A percentile compares a stretch with the other conserved stretches of the same genome.
phyloP scores from a whole-genome alignment of 805 yeast genomes.

The Saccharomyces kudriavzevii region DNA sequence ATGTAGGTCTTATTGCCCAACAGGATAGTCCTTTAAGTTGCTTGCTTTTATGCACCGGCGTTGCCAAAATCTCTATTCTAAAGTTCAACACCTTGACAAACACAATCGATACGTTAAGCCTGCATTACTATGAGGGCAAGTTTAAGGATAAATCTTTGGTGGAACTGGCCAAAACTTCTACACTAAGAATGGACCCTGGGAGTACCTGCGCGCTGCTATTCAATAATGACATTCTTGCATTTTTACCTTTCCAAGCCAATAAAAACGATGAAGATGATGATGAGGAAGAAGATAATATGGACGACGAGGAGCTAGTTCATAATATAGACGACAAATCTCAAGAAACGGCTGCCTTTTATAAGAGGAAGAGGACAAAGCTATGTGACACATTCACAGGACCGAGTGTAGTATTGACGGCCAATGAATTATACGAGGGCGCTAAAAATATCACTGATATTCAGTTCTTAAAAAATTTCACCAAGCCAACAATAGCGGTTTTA shows the following conservation, averaged over 20 bases:
- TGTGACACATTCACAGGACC: slow-evolving; percentile 7
- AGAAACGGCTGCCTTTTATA: not conserved
- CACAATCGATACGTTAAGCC: slow-evolving; percentile 59
- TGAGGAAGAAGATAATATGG: slow-evolving; percentile 14
- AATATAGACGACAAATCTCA: slow-evolving; percentile 2
- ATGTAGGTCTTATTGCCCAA: slow-evolving; percentile 43
- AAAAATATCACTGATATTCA: slow-evolving; percentile 60
- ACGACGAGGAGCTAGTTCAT: slow-evolving; percentile 20
- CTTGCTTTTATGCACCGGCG: slow-evolving; percentile 56
- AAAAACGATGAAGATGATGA: slow-evolving; percentile 38
- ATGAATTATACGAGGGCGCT: slow-evolving; percentile 48
- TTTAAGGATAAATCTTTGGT: slow-evolving; percentile 41
- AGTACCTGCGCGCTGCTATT: slow-evolving; percentile 48
- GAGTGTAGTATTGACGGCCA: slow-evolving; percentile 54
- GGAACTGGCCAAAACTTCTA: slow-evolving; percentile 31
- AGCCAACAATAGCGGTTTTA: slow-evolving; percentile 72
- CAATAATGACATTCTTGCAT: slow-evolving; percentile 60
- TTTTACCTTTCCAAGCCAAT: slow-evolving; percentile 43
- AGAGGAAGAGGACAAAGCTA: not conserved
- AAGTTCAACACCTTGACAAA: slow-evolving; percentile 55
- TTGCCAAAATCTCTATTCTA: slow-evolving; percentile 71
- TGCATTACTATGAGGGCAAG: slow-evolving; percentile 79
- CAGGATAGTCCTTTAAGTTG: slow-evolving; percentile 48
- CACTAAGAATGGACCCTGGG: slow-evolving; percentile 55
- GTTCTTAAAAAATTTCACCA: slow-evolving; percentile 66